These are phyloP conservation scores for Trametes elegans DNA, from an alignment of 768 basidiomycete species.

Conservation along the genomic window DNA sequence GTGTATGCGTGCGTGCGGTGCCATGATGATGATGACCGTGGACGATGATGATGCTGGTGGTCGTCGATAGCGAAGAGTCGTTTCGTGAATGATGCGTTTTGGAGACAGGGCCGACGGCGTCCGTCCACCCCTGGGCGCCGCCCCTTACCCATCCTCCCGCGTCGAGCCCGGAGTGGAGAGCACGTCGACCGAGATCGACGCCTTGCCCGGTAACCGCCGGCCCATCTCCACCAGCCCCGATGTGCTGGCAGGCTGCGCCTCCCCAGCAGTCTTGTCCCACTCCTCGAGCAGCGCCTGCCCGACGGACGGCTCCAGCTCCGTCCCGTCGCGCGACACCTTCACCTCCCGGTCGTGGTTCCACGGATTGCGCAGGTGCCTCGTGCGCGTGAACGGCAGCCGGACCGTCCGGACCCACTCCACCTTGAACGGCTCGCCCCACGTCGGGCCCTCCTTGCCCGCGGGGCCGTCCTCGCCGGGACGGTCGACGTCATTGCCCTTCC, in stretches of 20 bases:
- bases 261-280: conserved; percentile 44
- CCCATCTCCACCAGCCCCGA: conserved; percentile 8
- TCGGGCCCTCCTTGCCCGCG: conserved; percentile 25
- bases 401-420: conserved; percentile 79
- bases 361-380: conserved; percentile 80
- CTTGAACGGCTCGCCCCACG: conserved; percentile 79
- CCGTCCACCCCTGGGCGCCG: neutral
- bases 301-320: conserved; percentile 82
- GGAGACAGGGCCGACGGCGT: neutral
- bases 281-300: conserved; percentile 68
- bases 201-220: conserved; percentile 13
- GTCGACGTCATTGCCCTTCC: conserved; percentile 14
- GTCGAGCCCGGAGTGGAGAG: neutral
- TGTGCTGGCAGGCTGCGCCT: conserved; percentile 11
- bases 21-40: conserved; percentile 20
- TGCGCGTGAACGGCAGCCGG: conserved; percentile 70
- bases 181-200: conserved; percentile 13
- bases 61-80: conserved; percentile 17
- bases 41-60: no score
- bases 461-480: conserved; percentile 19
- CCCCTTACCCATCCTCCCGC: conserved; percentile 1
- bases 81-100: conserved; percentile 19
- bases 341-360: conserved; percentile 89
- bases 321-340: conserved; percentile 86
- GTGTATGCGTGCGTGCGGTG: conserved; percentile 27